phyloP scores from a whole-genome alignment of 257 asterid genomes.

The Capsicum chinense region DNA sequence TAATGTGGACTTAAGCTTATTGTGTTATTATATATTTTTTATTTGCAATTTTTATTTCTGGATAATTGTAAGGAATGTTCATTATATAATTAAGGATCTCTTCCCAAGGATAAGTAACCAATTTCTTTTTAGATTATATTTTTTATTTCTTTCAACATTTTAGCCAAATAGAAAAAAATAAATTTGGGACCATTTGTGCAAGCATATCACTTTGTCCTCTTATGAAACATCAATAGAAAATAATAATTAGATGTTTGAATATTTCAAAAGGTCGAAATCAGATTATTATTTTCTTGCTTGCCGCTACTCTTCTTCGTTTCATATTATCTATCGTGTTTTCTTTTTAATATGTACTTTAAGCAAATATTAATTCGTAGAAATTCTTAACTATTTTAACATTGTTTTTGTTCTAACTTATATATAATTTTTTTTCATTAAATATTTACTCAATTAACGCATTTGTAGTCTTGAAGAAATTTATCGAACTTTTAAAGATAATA shows the following conservation, averaged over 20 bases:
- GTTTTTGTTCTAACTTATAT: not conserved
- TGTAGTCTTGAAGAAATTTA: no score
- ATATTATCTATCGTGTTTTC: not conserved
- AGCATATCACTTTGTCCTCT: slow-evolving; percentile 5
- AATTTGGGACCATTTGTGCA: not conserved
- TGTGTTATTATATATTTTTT: not conserved
- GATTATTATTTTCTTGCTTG: not conserved
- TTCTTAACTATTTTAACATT: not conserved
- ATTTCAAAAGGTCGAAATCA: slow-evolving; percentile 20
- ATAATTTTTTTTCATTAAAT: not conserved
- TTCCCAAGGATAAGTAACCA: not conserved
- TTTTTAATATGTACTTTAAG: not conserved
- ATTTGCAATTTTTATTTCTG: not conserved
- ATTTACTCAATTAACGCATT: not conserved
- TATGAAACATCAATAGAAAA: not conserved
- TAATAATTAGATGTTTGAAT: not conserved
- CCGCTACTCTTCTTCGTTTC: not conserved
- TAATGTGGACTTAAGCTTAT: not conserved
- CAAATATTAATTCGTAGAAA: not conserved
- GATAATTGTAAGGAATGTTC: no score
- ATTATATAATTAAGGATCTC: no score
- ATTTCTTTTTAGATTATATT: not conserved
- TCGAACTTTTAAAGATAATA: no score
- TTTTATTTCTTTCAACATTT: not conserved
- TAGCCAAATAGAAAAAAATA: not conserved